These are phyloP conservation scores for Chaetomium cochliodes DNA, from an alignment of 495 filamentous ascomycete genomes.

Conservation along the genomic window DNA sequence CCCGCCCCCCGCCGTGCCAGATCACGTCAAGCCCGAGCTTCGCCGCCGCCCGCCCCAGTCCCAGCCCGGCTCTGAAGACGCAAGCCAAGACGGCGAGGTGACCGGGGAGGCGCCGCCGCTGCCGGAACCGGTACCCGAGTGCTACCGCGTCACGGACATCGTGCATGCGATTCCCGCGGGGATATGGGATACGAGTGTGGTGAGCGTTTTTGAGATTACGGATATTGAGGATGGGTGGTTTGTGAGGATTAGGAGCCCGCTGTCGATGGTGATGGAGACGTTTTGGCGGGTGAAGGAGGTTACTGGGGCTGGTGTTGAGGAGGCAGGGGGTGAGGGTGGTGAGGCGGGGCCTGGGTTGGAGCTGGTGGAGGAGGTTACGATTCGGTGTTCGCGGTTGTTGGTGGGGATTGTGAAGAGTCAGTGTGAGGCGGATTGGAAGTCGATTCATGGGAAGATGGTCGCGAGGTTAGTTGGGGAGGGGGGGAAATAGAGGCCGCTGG, in stretches of 20 bases:
- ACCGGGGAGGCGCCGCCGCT: too few species aligned
- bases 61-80: not conserved
- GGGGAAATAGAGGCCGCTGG: not conserved
- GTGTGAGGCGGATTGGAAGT: constrained; percentile 43
- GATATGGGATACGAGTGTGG: constrained; percentile 49
- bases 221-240: constrained; percentile 42
- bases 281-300: constrained; percentile 40
- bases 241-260: constrained; percentile 46
- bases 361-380: constrained; percentile 43
- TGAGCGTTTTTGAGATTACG: constrained; percentile 48
- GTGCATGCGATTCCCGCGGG: constrained; percentile 43
- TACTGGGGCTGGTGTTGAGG: not conserved
- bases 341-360: constrained; percentile 26
- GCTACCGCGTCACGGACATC: constrained; percentile 38
- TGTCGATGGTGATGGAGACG: constrained; percentile 49
- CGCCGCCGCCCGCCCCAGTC: not conserved
- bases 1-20: constrained; percentile 26
- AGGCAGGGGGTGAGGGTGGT: not conserved
- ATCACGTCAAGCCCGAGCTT: constrained; percentile 24
- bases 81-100: not conserved
- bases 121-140: not conserved
- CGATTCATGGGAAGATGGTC: constrained; percentile 46
- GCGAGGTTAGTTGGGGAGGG: constrained; percentile 33
- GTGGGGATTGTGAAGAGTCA: constrained; percentile 44
- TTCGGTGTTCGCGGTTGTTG: constrained; percentile 44